Evolutionary conservation across 805 yeast species (phyloP).

Genomic region (Grigorovia yakushimaensis): DNA sequence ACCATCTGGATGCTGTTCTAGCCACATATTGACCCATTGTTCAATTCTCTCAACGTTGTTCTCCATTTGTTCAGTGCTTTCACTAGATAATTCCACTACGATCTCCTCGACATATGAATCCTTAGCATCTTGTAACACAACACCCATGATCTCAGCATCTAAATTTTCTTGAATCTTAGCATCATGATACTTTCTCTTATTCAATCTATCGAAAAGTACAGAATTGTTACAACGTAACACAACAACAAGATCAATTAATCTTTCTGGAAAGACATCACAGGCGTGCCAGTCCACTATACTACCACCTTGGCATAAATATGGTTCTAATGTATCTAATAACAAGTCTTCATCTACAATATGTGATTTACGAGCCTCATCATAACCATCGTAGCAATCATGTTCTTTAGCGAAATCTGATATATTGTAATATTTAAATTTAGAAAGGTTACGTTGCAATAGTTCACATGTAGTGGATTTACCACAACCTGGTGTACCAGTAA

Average conservation of each 20-base stretch:
- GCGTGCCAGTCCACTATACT: constrained; percentile 95
- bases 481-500: constrained; percentile 87
- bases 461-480: constrained; percentile 30
- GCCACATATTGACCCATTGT: constrained; percentile 74
- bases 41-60: constrained; percentile 68
- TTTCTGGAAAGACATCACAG: constrained; percentile 89
- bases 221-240: constrained; percentile 75
- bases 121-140: constrained; percentile 74
- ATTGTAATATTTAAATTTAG: constrained; percentile 42
- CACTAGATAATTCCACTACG: constrained; percentile 70
- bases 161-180: constrained; percentile 81
- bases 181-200: constrained; percentile 67
- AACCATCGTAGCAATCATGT: constrained; percentile 68
- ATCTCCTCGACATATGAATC: constrained; percentile 73
- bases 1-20: constrained; percentile 50
- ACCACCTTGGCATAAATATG: constrained; percentile 75
- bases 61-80: constrained; percentile 67
- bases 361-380: constrained; percentile 76
- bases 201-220: constrained; percentile 62
- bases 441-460: constrained; percentile 19
- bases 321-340: constrained; percentile 71
- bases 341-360: constrained; percentile 89
- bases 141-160: constrained; percentile 96
- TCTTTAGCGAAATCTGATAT: constrained; percentile 78
- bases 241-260: constrained; percentile 83